Percentiles rank a stretch among this genome's conserved stretches.
These are phyloP conservation scores for Setomelanomma holmii DNA, from an alignment of 2,329 filamentous ascomycete species.

Conservation along the genomic window DNA sequence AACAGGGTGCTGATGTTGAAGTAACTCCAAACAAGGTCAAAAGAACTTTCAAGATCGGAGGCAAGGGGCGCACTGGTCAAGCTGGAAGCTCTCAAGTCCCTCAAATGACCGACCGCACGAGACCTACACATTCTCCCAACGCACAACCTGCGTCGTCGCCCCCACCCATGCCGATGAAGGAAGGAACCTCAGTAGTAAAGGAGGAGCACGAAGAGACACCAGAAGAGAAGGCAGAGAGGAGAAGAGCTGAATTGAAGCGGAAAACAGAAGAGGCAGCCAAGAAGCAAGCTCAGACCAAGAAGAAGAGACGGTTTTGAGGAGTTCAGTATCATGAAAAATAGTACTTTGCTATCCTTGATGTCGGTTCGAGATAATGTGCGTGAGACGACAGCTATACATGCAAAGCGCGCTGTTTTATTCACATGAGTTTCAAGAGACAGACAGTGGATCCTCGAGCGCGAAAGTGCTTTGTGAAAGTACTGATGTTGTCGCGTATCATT, in stretches of 20 bases:
- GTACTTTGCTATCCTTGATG: too few species aligned
- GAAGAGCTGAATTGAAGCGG: constrained; percentile 63
- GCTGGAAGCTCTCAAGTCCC: constrained; percentile 9
- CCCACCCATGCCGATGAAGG: constrained; percentile 4
- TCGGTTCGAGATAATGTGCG: too few species aligned
- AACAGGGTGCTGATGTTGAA: constrained; percentile 4
- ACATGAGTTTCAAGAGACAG: too few species aligned
- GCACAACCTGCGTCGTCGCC: constrained; percentile 17
- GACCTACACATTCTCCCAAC: constrained; percentile 13
- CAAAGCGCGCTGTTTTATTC: too few species aligned
- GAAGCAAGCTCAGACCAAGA: constrained; percentile 54
- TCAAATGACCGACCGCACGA: constrained; percentile 8
- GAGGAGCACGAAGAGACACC: constrained; percentile 48
- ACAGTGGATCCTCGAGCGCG: too few species aligned
- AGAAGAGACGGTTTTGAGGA: constrained; percentile 43
- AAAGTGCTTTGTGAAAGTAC: too few species aligned
- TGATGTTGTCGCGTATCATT: not conserved
- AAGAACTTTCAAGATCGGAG: constrained; percentile 43
- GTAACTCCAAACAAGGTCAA: constrained; percentile 20
- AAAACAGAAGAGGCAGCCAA: constrained; percentile 61
- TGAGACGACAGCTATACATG: too few species aligned
- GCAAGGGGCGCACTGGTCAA: constrained; percentile 27
- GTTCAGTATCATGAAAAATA: too few species aligned
- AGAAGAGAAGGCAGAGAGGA: constrained; percentile 62
- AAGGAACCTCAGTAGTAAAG: constrained; percentile 15